A percentile compares a stretch with the other conserved stretches of the same genome.
Conservation (phyloP, 2,329 filamentous ascomycete genomes). For the Neospermospora avenae region DNA sequence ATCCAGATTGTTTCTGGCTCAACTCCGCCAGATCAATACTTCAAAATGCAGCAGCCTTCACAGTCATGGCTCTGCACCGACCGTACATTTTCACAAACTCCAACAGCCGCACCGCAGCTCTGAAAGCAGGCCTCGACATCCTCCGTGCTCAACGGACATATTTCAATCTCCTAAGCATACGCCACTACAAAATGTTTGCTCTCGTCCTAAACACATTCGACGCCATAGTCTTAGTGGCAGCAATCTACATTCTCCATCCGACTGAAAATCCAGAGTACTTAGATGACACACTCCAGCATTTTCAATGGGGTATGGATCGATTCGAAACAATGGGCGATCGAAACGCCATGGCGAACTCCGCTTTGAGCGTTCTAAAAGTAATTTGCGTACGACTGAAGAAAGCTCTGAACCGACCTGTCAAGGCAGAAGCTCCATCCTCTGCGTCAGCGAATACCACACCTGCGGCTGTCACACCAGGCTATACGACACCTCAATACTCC, state of each 20-base stretch:
- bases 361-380: conserved; percentile 52
- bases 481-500: conserved; percentile 2
- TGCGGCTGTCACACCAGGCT: conserved; percentile 8
- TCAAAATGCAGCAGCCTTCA: conserved; percentile 47
- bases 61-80: conserved; percentile 57
- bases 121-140: conserved; percentile 53
- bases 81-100: conserved; percentile 59
- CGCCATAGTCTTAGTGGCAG: conserved; percentile 57
- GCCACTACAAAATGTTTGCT: conserved; percentile 51
- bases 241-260: conserved; percentile 60
- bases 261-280: conserved; percentile 50
- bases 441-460: conserved; percentile 10
- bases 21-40: conserved; percentile 45
- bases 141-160: conserved; percentile 54
- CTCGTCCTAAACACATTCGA: conserved; percentile 64
- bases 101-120: conserved; percentile 51
- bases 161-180: conserved; percentile 43
- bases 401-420: conserved; percentile 30
- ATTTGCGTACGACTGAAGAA: conserved; percentile 53
- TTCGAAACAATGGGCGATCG: conserved; percentile 54
- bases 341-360: conserved; percentile 52
- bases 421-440: background rate
- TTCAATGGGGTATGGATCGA: conserved; percentile 56
- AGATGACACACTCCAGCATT: conserved; percentile 50
- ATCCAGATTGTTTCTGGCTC: conserved; percentile 54